phyloP scores from a whole-genome alignment of 495 filamentous ascomycete species.

The Penicillium turbatum region DNA sequence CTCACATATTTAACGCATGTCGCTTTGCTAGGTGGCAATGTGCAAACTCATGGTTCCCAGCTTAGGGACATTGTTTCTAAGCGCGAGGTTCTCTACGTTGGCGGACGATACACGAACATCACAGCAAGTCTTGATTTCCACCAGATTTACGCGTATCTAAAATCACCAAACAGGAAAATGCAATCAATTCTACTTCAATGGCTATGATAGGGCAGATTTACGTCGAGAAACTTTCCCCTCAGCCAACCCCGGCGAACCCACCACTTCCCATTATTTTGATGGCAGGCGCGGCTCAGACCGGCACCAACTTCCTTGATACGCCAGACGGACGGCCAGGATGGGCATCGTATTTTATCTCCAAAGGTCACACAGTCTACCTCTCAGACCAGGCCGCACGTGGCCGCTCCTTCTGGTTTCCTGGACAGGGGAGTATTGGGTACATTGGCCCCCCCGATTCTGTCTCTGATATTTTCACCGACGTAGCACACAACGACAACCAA shows the following conservation, averaged over 20 bases:
- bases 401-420: constrained; percentile 18
- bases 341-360: constrained; percentile 46
- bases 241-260: constrained; percentile 2
- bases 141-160: not conserved
- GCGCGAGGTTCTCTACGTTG: constrained; percentile 14
- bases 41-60: constrained; percentile 1
- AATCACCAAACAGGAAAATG: not conserved
- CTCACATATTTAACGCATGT: not conserved
- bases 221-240: constrained; percentile 44
- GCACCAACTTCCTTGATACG: constrained; percentile 47
- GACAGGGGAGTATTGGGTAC: not conserved
- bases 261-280: constrained; percentile 43
- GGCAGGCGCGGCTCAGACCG: constrained; percentile 43
- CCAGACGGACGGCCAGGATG: constrained; percentile 49
- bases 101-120: constrained; percentile 16
- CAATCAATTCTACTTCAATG: not conserved
- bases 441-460: constrained; percentile 22
- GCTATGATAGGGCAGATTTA: constrained; percentile 37
- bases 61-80: constrained; percentile 2
- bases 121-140: constrained; percentile 7
- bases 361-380: constrained; percentile 45
- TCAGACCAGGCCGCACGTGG: constrained; percentile 42
- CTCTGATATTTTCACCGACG: constrained; percentile 37
- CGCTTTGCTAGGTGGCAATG: constrained; percentile 1
- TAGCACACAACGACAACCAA: constrained; percentile 23